Evolutionary conservation across 306 rosid genomes (phyloP), one percentile per base, ranked within the genome.

Genomic region (Cicer cuneatum): DNA sequence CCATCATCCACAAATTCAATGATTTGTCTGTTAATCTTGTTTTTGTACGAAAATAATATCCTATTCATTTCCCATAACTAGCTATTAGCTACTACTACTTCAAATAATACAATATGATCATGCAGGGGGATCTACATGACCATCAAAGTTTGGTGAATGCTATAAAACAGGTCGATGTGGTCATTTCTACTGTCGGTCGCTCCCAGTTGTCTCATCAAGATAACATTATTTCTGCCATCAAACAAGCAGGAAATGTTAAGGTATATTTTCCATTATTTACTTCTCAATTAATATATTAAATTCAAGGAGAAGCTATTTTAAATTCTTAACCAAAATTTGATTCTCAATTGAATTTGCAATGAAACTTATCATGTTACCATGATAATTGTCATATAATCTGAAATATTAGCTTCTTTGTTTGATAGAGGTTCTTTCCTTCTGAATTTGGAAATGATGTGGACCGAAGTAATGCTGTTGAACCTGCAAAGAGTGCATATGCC

Each of bases 61-160:
- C 54, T 59, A 6, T 19, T 29, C 64, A 5, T 58, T 12, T 58
- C 37, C 29, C 13, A 43, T 43, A 7, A 10, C 48, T 43, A 43
- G 47, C 33, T n/a, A n/a, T n/a, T n/a, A n/a, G n/a, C n/a, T n/a
- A n/a, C n/a, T 43, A 43, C 47, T 43, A 43, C 13, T 41, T 40
- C 45, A 41, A 41, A 41, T 41, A 7, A 8, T 41, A n/a, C n/a
- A n/a, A 51, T 7, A 18, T 53, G 33, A 10, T 58, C 11, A 7
- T 19, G 43, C 80, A 92, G 96, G 96, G 94, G 15, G 98, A 92
- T 74, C 74, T 92, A 3, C 18, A 80, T 65, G 90, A 90, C 72
- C 94, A 84, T 56, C 87, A 74, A 67, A 87, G 90, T 79, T 82
- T 92, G 85, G 96, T 92, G 18, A 88, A 80, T 73, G 98, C 98